These are phyloP conservation scores for Westerdykella ornata DNA, from an alignment of 2,329 filamentous ascomycete species.

Conservation along the genomic window DNA sequence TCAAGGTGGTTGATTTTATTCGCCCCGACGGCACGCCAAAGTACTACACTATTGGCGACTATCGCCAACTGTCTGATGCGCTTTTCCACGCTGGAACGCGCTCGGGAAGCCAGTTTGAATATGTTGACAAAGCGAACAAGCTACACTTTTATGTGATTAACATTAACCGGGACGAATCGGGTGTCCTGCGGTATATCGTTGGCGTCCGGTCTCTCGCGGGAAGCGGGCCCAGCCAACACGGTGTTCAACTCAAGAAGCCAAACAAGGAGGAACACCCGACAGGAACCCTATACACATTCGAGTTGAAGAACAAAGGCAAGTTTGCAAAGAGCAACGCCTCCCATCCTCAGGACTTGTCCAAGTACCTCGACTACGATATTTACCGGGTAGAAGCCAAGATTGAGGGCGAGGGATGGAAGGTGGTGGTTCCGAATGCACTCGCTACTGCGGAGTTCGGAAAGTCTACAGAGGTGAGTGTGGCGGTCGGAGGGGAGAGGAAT, in stretches of 20 bases:
- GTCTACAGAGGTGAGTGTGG: slow-evolving; percentile 38
- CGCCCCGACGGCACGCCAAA: slow-evolving; percentile 44
- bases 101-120: slow-evolving; percentile 47
- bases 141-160: slow-evolving; percentile 48
- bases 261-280: slow-evolving; percentile 20
- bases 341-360: slow-evolving; percentile 35
- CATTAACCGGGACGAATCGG: slow-evolving; percentile 37
- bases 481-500: slow-evolving; percentile 30
- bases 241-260: slow-evolving; percentile 38
- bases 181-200: slow-evolving; percentile 46
- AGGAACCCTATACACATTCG: slow-evolving; percentile 44
- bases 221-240: slow-evolving; percentile 29
- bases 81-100: slow-evolving; percentile 51
- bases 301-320: slow-evolving; percentile 43
- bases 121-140: slow-evolving; percentile 43
- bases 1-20: slow-evolving; percentile 46
- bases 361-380: slow-evolving; percentile 42
- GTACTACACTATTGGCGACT: slow-evolving; percentile 49
- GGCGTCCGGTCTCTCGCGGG: slow-evolving; percentile 41
- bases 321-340: slow-evolving; percentile 15
- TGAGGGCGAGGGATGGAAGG: slow-evolving; percentile 43
- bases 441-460: slow-evolving; percentile 41
- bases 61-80: slow-evolving; percentile 49
- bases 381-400: slow-evolving; percentile 44
- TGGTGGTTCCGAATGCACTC: slow-evolving; percentile 38